Percentiles rank a stretch among this genome's conserved stretches.
phyloP scores from a whole-genome alignment of 345 rosid species.

The Corymbia maculata region DNA sequence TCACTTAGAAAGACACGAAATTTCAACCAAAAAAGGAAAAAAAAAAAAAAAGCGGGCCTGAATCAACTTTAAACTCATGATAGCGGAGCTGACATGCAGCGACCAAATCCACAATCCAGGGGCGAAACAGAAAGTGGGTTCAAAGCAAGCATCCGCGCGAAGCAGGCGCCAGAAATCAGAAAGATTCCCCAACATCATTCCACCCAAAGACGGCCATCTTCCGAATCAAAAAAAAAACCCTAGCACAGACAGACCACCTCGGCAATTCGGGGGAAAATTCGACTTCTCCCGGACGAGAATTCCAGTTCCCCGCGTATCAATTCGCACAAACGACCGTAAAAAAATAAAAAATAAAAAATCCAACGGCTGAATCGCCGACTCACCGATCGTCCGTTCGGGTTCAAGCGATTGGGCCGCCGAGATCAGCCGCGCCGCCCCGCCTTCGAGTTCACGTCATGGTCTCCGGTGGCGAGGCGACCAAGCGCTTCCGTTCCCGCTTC shows the following conservation, averaged over 20 bases:
- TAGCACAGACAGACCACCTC: not conserved
- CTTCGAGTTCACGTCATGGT: not conserved
- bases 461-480: not conserved
- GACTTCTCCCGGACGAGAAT: not conserved
- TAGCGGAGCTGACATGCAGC: not conserved
- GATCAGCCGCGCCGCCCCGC: not conserved
- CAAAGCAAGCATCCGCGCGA: not conserved
- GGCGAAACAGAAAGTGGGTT: not conserved
- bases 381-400: not conserved
- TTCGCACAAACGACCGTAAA: not conserved
- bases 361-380: not conserved
- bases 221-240: not conserved
- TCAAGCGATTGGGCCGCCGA: not conserved
- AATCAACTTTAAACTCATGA: not conserved
- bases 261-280: not conserved
- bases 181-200: not conserved
- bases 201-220: not conserved
- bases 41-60: not conserved
- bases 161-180: not conserved
- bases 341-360: no score
- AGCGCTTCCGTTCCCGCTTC: not conserved
- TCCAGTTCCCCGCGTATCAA: not conserved
- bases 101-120: not conserved
- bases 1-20: not conserved
- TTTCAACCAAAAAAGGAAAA: not conserved